These are phyloP conservation scores for Oryza nivara DNA, from an alignment of 176 grass and related monocot genomes.

Conservation along the genomic window DNA sequence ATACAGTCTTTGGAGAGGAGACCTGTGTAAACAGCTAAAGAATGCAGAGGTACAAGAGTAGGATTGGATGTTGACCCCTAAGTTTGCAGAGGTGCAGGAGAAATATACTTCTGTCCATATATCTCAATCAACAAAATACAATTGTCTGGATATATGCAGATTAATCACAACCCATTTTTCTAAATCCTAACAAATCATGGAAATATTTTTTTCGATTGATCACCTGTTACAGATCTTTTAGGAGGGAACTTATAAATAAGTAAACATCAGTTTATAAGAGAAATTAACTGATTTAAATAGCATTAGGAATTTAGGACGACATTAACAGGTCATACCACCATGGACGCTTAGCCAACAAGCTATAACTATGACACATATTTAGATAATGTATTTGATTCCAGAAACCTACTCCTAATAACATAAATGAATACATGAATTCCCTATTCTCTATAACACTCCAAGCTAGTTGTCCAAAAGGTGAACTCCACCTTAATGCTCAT, in stretches of 20 bases:
- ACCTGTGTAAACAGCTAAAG: conserved; percentile 85
- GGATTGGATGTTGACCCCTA: conserved; percentile 82
- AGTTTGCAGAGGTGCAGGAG: no score
- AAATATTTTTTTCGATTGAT: background rate
- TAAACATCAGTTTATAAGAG: background rate
- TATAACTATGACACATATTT: background rate
- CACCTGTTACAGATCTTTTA: background rate
- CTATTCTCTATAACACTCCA: background rate
- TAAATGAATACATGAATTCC: conserved; percentile 9
- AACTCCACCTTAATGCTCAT: conserved; percentile 29
- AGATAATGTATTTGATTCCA: background rate
- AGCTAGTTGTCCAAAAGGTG: background rate
- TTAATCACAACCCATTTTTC: background rate
- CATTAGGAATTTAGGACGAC: background rate
- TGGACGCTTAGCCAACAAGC: background rate
- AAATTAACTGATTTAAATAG: background rate
- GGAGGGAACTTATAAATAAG: background rate
- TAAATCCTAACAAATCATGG: background rate
- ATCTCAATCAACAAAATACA: conserved; percentile 1
- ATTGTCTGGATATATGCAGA: background rate
- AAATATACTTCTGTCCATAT: background rate
- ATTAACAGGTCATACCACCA: background rate
- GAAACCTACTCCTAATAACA: conserved; percentile 13
- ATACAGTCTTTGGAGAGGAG: conserved; percentile 76
- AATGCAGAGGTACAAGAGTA: conserved; percentile 98